Base-by-base conservation (phyloP, 2,329 filamentous ascomycete species). In the Fusarium paranaense region DNA sequence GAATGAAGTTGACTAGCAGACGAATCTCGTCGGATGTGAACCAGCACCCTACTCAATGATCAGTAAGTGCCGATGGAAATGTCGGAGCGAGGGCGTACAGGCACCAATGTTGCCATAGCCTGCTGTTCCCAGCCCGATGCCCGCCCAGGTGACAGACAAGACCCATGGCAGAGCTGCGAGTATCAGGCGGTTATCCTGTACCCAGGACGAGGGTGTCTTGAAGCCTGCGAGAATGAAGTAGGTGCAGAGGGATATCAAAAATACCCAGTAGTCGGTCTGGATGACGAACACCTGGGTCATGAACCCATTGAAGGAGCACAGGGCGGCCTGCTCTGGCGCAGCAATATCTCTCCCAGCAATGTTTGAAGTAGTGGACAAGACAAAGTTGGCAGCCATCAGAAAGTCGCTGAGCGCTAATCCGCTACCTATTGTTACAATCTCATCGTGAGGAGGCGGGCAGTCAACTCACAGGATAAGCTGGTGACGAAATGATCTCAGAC, bases 211-310 rank as follows among this genome's bases (percentile, higher is more conserved):
- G 25, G 59, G 27, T 10, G 25, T 37, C 37, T 57, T 57, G 37
- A 57, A 59, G 27, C 35, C 64, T 33, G 64, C 64, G 27, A 67
- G 64, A 22, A 67, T 62, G 14, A 67, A 62, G 32, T 67, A 67
- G 18, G 64, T 67, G 45, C 45, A 62, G 33, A 47, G 27, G 11
- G 64, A 40, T 25, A 67, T 62, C 2, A 45, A n/a, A 16, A 67
- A 47, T 20, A 67, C 64, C 64, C 64, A 67, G 32, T 67, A 67
- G 47, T 67, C 64, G 6, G 64, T 67, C 37, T 67, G 64, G 9
- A 67, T 30, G 8, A 67, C 64, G 25, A 67, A 67, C 27, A 62
- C 33, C 27, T 67, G 64, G 30, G 64, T 67, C 45, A 62, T 47
- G 58, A 67, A 67, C 18, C 64, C 64, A 18, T 62, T 67, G 27